Evolutionary conservation across 2,329 filamentous ascomycete species (phyloP).

Genomic region (Cytospora paraplurivora): DNA sequence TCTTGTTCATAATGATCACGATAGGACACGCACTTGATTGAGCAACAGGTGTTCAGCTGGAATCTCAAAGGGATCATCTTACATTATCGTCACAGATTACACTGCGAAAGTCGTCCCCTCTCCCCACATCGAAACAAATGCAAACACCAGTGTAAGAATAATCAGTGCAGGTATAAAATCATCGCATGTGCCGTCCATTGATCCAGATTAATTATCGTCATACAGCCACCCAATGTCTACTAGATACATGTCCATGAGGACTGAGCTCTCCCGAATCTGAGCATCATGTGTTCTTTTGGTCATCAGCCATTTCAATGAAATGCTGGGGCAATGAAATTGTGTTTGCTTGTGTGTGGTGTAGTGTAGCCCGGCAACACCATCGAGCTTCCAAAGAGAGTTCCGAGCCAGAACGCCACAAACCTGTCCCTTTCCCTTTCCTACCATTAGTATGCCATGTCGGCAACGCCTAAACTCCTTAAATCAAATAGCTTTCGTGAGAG

Average conservation of each 20-base stretch:
- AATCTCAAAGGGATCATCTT: neutral
- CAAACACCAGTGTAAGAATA: neutral
- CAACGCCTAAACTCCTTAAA: neutral
- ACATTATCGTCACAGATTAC: neutral
- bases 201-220: neutral
- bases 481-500: neutral
- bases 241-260: neutral
- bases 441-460: neutral
- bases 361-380: neutral
- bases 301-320: slow-evolving; percentile 1
- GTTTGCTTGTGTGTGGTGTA: neutral
- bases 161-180: neutral
- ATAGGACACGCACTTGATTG: slow-evolving; percentile 3
- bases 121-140: neutral
- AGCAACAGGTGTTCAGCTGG: neutral
- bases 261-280: neutral
- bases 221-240: neutral
- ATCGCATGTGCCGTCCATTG: slow-evolving; percentile 5
- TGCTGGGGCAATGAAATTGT: neutral
- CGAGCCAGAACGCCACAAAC: neutral
- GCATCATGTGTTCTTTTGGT: slow-evolving; percentile 10
- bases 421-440: neutral
- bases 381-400: neutral
- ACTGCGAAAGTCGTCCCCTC: neutral
- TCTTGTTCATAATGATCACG: neutral